Percentiles rank a stretch among this genome's conserved stretches.
phyloP scores from a whole-genome alignment of 2,329 filamentous ascomycete species.

The Clarireedia sp. region DNA sequence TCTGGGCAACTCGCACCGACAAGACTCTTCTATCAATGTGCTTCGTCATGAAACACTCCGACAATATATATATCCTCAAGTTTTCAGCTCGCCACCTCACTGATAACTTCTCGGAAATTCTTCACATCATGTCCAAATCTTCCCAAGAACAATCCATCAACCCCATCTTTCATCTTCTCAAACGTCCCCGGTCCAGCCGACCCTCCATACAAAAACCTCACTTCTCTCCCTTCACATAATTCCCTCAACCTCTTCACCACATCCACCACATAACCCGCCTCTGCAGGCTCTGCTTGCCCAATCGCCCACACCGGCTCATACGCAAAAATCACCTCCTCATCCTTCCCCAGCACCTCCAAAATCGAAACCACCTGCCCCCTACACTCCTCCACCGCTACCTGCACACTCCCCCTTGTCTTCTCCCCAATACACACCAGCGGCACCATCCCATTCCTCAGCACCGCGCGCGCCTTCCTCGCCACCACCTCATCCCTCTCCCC shows the following conservation, averaged over 20 bases:
- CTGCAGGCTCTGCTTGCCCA: conserved; percentile 64
- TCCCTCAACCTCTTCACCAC: conserved; percentile 36
- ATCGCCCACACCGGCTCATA: conserved; percentile 59
- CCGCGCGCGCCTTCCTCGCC: conserved; percentile 61
- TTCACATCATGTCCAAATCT: conserved; percentile 72
- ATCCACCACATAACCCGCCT: conserved; percentile 61
- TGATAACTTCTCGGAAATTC: conserved; percentile 63
- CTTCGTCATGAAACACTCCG: too few relatives aligned
- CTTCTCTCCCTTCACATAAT: conserved; percentile 54
- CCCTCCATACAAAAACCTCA: conserved; percentile 72
- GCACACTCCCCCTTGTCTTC: conserved; percentile 42
- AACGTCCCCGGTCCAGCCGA: conserved; percentile 76
- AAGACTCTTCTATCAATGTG: too few relatives aligned
- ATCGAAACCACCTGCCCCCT: conserved; percentile 45
- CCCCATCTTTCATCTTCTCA: conserved; percentile 54
- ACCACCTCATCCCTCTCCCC: conserved; percentile 60
- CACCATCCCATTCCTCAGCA: conserved; percentile 59
- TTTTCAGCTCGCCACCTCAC: conserved; percentile 40
- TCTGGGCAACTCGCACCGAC: too few relatives aligned
- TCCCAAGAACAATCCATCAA: conserved; percentile 76
- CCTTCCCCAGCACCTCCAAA: conserved; percentile 52
- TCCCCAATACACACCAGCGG: conserved; percentile 57
- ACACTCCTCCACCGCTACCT: conserved; percentile 58
- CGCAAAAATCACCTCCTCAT: conserved; percentile 64
- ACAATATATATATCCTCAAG: background rate